A percentile compares a stretch with the other conserved stretches of the same genome.
These are phyloP conservation scores for Rhododendron griersonianum DNA, from an alignment of 148 eudicot species.

Conservation along the genomic window DNA sequence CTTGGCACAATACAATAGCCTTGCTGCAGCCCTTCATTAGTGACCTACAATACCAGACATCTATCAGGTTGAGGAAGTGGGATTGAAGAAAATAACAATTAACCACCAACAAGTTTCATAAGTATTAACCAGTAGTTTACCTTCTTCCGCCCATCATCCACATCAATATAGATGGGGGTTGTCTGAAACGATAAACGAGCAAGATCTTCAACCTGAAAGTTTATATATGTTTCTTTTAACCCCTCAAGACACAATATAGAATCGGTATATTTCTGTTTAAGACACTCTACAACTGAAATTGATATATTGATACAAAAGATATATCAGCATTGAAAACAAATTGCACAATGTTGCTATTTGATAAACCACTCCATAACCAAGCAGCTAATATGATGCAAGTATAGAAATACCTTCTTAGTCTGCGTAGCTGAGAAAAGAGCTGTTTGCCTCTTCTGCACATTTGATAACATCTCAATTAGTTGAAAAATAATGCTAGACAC, in stretches of 20 bases:
- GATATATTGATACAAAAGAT: neutral
- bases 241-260: neutral
- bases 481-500: neutral
- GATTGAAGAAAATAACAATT: neutral
- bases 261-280: neutral
- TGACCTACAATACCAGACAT: slow-evolving; percentile 50
- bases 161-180: slow-evolving; percentile 69
- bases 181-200: slow-evolving; percentile 83
- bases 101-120: neutral
- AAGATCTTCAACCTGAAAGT: slow-evolving; percentile 79
- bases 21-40: slow-evolving; percentile 94
- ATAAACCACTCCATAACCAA: neutral
- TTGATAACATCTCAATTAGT: slow-evolving; percentile 4
- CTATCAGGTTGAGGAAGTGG: neutral
- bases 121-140: slow-evolving; percentile 25
- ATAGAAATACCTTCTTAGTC: slow-evolving; percentile 65
- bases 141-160: slow-evolving; percentile 82
- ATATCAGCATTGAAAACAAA: neutral
- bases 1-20: slow-evolving; percentile 83
- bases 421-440: slow-evolving; percentile 98
- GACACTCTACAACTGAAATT: neutral
- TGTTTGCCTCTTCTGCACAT: slow-evolving; percentile 74
- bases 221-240: neutral
- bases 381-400: neutral
- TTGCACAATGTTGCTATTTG: neutral